A percentile compares a stretch with the other conserved stretches of the same genome.
Conservation (phyloP, 352 stramenopile species). For the Phytophthora podocarpi region DNA sequence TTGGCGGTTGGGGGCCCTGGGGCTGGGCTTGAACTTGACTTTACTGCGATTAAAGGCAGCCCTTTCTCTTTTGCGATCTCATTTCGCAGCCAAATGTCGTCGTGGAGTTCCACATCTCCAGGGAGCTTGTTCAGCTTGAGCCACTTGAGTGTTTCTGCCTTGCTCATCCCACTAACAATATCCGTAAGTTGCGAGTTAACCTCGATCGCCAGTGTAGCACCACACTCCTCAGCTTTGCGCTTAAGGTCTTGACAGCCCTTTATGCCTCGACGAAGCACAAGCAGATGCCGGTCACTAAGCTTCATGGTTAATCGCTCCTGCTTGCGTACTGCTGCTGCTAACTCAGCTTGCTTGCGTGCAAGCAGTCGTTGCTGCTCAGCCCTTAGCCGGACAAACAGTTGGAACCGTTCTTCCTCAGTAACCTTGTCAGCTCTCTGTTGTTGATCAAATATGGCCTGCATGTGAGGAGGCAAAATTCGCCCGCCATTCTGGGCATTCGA, state of each 20-base stretch:
- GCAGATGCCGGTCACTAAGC: constrained; percentile 60
- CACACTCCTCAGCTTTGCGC: constrained; percentile 55
- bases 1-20: not conserved
- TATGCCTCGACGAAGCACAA: constrained; percentile 76
- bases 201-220: constrained; percentile 76
- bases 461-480: constrained; percentile 30
- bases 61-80: constrained; percentile 73
- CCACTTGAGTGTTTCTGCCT: constrained; percentile 67
- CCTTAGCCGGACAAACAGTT: constrained; percentile 2
- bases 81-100: constrained; percentile 70
- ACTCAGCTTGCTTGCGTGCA: constrained; percentile 22
- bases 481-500: constrained; percentile 9
- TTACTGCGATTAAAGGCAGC: constrained; percentile 10
- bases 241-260: constrained; percentile 76
- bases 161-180: constrained; percentile 74
- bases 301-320: constrained; percentile 53
- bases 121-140: constrained; percentile 73
- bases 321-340: constrained; percentile 31
- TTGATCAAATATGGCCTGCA: constrained; percentile 28
- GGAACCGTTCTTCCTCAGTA: constrained; percentile 8
- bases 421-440: constrained; percentile 16
- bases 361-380: constrained; percentile 14
- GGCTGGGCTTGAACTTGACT: not conserved
- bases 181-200: constrained; percentile 79
- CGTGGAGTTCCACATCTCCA: constrained; percentile 67